Evolutionary conservation across 192 early-diverging fungal genomes (phyloP), one percentile per base, ranked within the genome.

Genomic region (Allomyces javanicus): DNA sequence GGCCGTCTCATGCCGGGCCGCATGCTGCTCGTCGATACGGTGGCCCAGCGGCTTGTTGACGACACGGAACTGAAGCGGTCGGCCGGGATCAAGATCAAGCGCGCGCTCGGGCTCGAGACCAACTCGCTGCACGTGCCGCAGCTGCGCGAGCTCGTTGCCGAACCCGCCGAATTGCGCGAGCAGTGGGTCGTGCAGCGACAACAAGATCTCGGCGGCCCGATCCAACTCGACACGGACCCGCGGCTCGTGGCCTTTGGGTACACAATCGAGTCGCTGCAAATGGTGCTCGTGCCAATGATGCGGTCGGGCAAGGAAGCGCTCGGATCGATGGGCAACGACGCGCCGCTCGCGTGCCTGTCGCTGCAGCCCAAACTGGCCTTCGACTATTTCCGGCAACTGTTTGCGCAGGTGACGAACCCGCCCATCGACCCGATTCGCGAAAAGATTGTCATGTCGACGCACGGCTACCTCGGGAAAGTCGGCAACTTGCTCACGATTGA

Each of bases 401-500:
- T 98, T 69, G 96, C 96, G 22, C 96, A 98, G 73, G 95, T 96
- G 63, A 94, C 93, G 63, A 94, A 97, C 75, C 96, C 96, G 67
- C 96, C 96, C 3, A 96, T 98, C 68, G 96, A 98, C 79, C 96
- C 96, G 64, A 96, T 98, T 73, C 91, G 96, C 71, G 93, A 98
- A 76, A 87, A 90, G 67, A 88, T 96, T 70, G 93, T 98, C 79
- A 98, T 98, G 96, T 92, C 90, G 22, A 81, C 95, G 26, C 84
- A 87, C 44, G 94, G 93, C 81, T 91, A 92, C 74, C 79, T 98
- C 21, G 96, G 96, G 24, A 89, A 92, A 7, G 88, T 91, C 72
- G 93, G 91, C 61, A 98, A 98, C 70, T 77, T 98, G 65, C 82
- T 98, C 64, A 90, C 93, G 72, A 83, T 94, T 62, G 77, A 85